Percentiles rank a stretch among this genome's conserved stretches.
phyloP scores from a whole-genome alignment of 2,329 filamentous ascomycete species.

The Orbilia ellipsospora region DNA sequence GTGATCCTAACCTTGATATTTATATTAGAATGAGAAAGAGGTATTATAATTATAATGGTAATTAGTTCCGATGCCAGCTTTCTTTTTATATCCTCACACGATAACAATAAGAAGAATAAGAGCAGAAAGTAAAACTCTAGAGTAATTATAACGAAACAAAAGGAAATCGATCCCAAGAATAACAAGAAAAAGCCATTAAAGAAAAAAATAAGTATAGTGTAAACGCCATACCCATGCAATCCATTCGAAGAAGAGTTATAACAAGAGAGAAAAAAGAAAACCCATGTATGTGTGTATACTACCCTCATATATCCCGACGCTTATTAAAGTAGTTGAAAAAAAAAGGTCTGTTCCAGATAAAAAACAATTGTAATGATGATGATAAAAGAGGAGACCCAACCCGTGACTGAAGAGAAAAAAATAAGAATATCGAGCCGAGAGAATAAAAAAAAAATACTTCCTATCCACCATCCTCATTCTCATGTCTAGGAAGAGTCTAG shows the following conservation, averaged over 20 bases:
- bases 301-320: too few species aligned
- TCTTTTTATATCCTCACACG: not conserved
- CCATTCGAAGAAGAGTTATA: slow-evolving; percentile 16
- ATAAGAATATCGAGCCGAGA: too few species aligned
- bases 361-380: too few species aligned
- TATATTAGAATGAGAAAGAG: not conserved
- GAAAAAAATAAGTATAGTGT: slow-evolving; percentile 11
- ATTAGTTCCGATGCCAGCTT: not conserved
- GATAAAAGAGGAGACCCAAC: too few species aligned
- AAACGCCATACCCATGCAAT: slow-evolving; percentile 54
- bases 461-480: slow-evolving; percentile 1
- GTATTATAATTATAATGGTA: not conserved
- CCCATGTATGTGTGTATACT: not conserved
- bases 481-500: too few species aligned
- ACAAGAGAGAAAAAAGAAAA: not conserved
- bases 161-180: slow-evolving; percentile 1
- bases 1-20: not conserved
- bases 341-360: too few species aligned
- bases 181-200: not conserved
- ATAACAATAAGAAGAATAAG: slow-evolving; percentile 1
- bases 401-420: too few species aligned
- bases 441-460: slow-evolving; percentile 17
- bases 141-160: slow-evolving; percentile 3
- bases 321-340: not conserved
- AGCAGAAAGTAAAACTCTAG: slow-evolving; percentile 10